phyloP scores from a whole-genome alignment of 192 early-diverging fungal species.

The Umbelopsis sp. region DNA sequence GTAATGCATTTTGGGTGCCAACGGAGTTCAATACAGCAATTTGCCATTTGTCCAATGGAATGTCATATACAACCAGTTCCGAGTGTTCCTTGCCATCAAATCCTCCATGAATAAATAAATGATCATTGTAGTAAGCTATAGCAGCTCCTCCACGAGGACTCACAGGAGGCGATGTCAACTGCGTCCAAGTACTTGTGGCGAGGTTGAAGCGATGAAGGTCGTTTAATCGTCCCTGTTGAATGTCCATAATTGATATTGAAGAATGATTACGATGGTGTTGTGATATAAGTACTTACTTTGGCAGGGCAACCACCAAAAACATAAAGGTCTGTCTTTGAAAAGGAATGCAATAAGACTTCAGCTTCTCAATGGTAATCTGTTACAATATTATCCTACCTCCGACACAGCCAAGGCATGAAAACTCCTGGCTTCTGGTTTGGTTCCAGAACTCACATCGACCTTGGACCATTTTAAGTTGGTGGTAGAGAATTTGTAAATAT shows the following conservation, averaged over 20 bases:
- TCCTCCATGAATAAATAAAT: conserved; percentile 25
- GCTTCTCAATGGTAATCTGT: no score
- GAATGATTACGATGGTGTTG: not conserved
- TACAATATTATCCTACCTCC: conserved; percentile 3
- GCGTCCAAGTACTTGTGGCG: conserved; percentile 17
- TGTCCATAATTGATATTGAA: not conserved
- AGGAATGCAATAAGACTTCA: not conserved
- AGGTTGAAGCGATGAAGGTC: conserved; percentile 27
- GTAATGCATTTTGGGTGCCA: not conserved
- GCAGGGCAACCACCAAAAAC: conserved; percentile 39
- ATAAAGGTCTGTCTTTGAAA: conserved; percentile 20
- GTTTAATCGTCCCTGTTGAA: conserved; percentile 27
- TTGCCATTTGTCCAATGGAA: conserved; percentile 8
- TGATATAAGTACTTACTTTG: not conserved
- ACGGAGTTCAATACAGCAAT: not conserved
- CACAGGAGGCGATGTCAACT: conserved; percentile 7
- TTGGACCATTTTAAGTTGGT: not conserved
- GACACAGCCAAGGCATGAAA: conserved; percentile 34
- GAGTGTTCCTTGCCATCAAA: conserved; percentile 25
- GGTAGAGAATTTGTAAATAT: conserved; percentile 24
- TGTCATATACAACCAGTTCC: conserved; percentile 23
- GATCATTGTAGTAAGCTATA: conserved; percentile 21
- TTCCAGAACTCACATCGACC: not conserved
- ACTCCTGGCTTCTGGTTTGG: conserved; percentile 18
- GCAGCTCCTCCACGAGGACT: conserved; percentile 34